These are phyloP conservation scores for Podospora anserina DNA, from an alignment of 495 filamentous ascomycete species.

Conservation along the genomic window DNA sequence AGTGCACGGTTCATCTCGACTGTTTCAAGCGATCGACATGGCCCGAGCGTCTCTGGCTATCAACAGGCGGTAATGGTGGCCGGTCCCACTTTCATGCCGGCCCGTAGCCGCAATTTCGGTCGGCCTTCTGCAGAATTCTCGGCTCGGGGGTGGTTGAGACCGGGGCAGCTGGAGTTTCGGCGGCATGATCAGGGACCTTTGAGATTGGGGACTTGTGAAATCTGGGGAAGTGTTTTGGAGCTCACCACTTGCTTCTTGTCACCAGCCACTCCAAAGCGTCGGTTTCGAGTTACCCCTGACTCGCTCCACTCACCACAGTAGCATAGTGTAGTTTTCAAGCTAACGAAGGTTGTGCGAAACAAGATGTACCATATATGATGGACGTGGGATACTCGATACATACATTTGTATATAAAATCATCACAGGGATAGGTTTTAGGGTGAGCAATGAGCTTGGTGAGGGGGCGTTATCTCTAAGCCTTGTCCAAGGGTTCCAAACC, in stretches of 20 bases:
- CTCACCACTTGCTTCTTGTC: not conserved
- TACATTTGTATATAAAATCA: too few relatives aligned
- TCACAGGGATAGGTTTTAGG: too few relatives aligned
- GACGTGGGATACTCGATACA: too few relatives aligned
- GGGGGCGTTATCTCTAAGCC: not conserved
- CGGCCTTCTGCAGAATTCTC: not conserved
- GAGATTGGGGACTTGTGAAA: not conserved
- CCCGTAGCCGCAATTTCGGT: not conserved
- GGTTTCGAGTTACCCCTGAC: not conserved
- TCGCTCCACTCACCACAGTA: not conserved
- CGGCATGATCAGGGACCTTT: not conserved
- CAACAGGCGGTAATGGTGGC: not conserved
- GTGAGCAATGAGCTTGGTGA: not conserved
- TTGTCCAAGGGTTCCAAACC: not conserved
- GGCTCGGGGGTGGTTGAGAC: not conserved
- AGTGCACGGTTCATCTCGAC: not conserved
- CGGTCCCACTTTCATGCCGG: not conserved
- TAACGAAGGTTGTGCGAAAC: not conserved
- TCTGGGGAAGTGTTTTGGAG: not conserved
- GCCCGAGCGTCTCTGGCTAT: not conserved
- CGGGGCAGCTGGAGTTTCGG: not conserved
- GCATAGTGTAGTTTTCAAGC: not conserved
- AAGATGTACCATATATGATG: not conserved
- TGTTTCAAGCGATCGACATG: not conserved
- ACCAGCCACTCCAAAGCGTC: not conserved